Conservation (phyloP, 805 yeast species). For the Saccharomycopsis microspora region DNA sequence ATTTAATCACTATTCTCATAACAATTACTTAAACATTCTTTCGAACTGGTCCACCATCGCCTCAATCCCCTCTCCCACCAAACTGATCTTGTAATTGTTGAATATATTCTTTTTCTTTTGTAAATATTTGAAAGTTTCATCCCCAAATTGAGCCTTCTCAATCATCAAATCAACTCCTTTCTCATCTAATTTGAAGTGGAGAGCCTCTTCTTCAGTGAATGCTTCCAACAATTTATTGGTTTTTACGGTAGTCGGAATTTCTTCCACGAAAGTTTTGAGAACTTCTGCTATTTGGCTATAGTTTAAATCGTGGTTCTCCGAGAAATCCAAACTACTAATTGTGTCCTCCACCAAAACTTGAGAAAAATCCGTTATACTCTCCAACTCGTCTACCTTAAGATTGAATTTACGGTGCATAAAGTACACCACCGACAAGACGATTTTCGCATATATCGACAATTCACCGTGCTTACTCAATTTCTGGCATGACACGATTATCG, state of each 20-base stretch:
- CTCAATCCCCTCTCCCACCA: conserved; percentile 10
- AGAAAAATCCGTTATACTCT: background rate
- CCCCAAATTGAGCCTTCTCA: conserved; percentile 1
- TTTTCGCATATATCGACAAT: conserved; percentile 4
- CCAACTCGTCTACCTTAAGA: background rate
- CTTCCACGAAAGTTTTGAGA: conserved; percentile 5
- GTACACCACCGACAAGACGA: conserved; percentile 9
- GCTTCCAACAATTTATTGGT: conserved; percentile 4
- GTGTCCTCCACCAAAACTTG: background rate
- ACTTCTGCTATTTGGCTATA: conserved; percentile 6
- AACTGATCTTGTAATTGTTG: conserved; percentile 13
- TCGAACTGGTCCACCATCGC: conserved; percentile 12
- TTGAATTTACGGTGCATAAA: conserved; percentile 6
- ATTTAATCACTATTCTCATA: no score
- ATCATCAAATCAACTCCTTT: background rate
- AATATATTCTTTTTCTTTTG: conserved; percentile 4
- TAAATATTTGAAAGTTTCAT: conserved; percentile 12
- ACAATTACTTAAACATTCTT: conserved; percentile 10
- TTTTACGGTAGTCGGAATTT: conserved; percentile 5
- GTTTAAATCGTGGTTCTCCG: conserved; percentile 4
- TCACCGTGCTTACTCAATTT: background rate
- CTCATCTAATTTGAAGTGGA: background rate
- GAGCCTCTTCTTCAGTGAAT: background rate
- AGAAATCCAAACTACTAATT: no score
- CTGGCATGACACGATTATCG: background rate